A percentile compares a stretch with the other conserved stretches of the same genome.
Conservation (phyloP, 345 rosid genomes). For the Brassica carinata region DNA sequence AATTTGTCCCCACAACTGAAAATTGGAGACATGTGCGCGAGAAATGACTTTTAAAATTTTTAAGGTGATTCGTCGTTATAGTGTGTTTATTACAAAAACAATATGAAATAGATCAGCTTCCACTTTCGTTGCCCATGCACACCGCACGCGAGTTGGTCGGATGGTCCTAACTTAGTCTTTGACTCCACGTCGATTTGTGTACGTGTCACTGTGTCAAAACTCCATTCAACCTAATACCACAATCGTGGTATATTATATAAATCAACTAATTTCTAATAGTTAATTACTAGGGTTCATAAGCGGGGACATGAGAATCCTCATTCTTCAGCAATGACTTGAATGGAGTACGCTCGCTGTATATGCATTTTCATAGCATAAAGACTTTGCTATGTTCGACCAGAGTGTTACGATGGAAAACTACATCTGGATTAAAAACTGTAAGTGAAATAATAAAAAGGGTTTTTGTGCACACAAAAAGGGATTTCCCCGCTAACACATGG, state of each 20-base stretch:
- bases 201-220: slow-evolving; percentile 25
- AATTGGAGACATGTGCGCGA: slow-evolving; percentile 25
- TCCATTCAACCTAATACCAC: slow-evolving; percentile 25
- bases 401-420: neutral
- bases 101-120: slow-evolving; percentile 13
- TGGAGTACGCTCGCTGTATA: neutral
- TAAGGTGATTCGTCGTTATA: slow-evolving; percentile 12
- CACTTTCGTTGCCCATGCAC: slow-evolving; percentile 30
- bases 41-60: neutral
- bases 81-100: slow-evolving; percentile 13
- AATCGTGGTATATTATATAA: neutral
- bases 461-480: no score
- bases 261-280: neutral
- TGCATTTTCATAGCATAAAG: neutral
- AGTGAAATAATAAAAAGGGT: neutral
- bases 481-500: no score
- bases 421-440: neutral
- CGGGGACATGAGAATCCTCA: neutral
- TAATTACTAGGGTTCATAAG: neutral
- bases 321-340: neutral
- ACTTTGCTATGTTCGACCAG: neutral
- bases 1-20: slow-evolving; percentile 27
- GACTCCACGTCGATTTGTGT: slow-evolving; percentile 30
- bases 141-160: slow-evolving; percentile 35
- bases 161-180: slow-evolving; percentile 13